Conservation (phyloP, 164 flowering plant genomes). For the Dillenia suffruticosa region DNA sequence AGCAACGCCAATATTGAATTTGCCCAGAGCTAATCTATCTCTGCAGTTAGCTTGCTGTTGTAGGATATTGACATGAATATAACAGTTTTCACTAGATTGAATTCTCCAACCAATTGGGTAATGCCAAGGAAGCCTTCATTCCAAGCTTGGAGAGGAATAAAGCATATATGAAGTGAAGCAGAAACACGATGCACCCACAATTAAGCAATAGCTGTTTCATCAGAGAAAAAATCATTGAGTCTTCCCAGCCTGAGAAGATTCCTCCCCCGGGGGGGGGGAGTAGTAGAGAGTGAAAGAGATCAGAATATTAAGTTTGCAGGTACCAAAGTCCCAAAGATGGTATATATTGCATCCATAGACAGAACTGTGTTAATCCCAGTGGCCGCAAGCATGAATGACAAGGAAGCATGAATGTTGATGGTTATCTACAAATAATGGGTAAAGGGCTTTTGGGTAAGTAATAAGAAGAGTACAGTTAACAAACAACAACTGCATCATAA, state of each 20-base stretch:
- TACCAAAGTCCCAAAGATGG: slow-evolving; percentile 76
- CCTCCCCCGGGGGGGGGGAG: neutral
- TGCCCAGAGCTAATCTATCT: too few species aligned
- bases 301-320: neutral
- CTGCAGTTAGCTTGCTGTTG: too few species aligned
- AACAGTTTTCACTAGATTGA: slow-evolving; percentile 25
- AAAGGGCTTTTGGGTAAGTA: neutral
- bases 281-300: neutral
- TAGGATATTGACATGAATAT: too few species aligned
- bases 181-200: slow-evolving; percentile 68
- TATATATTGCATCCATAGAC: slow-evolving; percentile 68
- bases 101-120: slow-evolving; percentile 77
- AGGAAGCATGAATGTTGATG: slow-evolving; percentile 76
- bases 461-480: slow-evolving; percentile 6
- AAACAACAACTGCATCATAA: neutral
- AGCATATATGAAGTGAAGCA: slow-evolving; percentile 81
- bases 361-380: slow-evolving; percentile 61
- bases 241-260: too few species aligned
- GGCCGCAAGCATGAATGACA: slow-evolving; percentile 60
- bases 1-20: too few species aligned
- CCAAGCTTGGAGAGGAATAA: slow-evolving; percentile 75
- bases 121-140: slow-evolving; percentile 55
- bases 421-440: slow-evolving; percentile 55
- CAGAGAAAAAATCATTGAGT: slow-evolving; percentile 7
- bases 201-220: slow-evolving; percentile 73